A percentile compares a stretch with the other conserved stretches of the same genome.
phyloP scores from a whole-genome alignment of 257 asterid genomes.

The Gentiana macrophylla region DNA sequence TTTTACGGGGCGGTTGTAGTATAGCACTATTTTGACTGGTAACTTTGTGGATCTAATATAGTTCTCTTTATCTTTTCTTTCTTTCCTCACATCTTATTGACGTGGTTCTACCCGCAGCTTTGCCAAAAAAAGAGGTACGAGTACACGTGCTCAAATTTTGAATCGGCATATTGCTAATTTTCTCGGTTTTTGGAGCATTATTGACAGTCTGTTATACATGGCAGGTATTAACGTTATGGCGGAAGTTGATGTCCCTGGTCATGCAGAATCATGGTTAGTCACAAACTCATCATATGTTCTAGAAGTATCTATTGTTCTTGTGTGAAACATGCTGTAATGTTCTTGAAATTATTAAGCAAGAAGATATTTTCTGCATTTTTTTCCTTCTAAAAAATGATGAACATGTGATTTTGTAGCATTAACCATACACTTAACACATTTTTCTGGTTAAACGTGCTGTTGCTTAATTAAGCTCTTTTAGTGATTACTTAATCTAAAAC shows the following conservation, averaged over 20 bases:
- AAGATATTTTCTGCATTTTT: not conserved
- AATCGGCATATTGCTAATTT: not conserved
- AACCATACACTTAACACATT: too few relatives aligned
- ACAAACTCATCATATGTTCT: conserved; percentile 5
- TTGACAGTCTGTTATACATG: not conserved
- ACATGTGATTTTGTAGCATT: too few relatives aligned
- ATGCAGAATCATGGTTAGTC: conserved; percentile 79
- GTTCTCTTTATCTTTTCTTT: conserved; percentile 1
- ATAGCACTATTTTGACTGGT: not conserved
- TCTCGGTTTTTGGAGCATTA: not conserved
- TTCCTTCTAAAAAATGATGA: too few relatives aligned
- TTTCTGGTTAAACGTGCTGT: too few relatives aligned
- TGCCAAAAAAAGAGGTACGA: conserved; percentile 81
- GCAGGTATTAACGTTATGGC: conserved; percentile 92
- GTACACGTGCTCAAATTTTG: conserved; percentile 6
- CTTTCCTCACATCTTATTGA: conserved; percentile 16
- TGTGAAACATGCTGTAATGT: too few relatives aligned
- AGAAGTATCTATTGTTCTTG: not conserved
- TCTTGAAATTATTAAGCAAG: not conserved
- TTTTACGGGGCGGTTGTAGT: too few relatives aligned
- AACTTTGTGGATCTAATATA: conserved; percentile 3
- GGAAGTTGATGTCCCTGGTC: conserved; percentile 96
- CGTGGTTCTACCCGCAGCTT: conserved; percentile 40
- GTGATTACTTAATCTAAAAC: too few relatives aligned
- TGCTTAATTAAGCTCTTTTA: too few relatives aligned